phyloP scores from a whole-genome alignment of 345 rosid genomes.

The Garcia nutans region DNA sequence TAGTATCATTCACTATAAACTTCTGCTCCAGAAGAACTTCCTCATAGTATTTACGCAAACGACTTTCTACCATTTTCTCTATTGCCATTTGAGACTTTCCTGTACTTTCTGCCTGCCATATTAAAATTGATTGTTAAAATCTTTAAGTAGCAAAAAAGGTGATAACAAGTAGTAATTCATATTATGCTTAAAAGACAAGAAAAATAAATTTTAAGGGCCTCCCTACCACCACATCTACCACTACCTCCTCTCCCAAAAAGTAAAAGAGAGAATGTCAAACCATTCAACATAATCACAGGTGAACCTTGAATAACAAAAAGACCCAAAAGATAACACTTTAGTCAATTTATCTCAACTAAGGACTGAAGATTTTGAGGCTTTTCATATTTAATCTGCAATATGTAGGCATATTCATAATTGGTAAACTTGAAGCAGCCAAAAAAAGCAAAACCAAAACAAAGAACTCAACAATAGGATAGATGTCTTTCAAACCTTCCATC shows the following conservation, averaged over 20 bases:
- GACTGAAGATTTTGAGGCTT: neutral
- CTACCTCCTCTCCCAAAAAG: neutral
- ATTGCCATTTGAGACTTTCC: constrained; percentile 76
- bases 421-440: neutral
- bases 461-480: neutral
- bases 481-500: too few species aligned
- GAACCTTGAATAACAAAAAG: neutral
- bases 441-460: neutral
- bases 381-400: neutral
- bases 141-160: constrained; percentile 5
- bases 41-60: constrained; percentile 85
- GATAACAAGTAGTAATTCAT: neutral
- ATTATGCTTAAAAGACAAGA: neutral
- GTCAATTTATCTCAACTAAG: neutral
- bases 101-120: constrained; percentile 79
- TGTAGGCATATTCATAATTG: neutral
- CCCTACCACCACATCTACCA: neutral
- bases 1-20: constrained; percentile 66
- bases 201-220: neutral
- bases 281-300: neutral
- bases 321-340: neutral
- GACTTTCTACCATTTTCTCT: constrained; percentile 98
- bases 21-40: constrained; percentile 91
- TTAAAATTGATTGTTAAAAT: constrained; percentile 14
- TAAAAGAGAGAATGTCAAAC: neutral